Evolutionary conservation across 371 early-diverging fungal genomes (phyloP).

Genomic region (Apophysomyces ossiformis): DNA sequence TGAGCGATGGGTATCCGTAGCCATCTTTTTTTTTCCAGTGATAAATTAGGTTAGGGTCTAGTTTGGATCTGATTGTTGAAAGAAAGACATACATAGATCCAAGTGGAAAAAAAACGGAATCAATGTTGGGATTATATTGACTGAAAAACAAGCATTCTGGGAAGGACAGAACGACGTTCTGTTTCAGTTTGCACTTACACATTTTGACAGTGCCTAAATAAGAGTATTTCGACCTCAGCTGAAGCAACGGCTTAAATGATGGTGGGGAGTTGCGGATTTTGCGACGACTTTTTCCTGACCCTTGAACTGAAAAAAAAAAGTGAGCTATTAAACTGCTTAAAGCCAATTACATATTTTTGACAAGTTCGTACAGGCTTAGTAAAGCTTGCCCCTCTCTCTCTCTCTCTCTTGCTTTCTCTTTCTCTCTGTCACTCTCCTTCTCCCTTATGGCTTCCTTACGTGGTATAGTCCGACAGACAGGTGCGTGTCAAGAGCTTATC

Average conservation of each 20-base stretch:
- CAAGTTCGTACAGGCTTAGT: neutral
- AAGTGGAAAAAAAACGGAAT: no score
- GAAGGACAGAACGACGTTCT: no score
- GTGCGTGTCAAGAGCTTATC: neutral
- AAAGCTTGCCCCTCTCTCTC: neutral
- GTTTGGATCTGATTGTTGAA: no score
- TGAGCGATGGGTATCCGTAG: no score
- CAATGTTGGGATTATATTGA: no score
- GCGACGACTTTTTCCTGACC: neutral
- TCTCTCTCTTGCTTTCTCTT: neutral
- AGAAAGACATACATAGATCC: no score
- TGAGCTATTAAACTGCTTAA: neutral
- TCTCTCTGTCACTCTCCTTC: neutral
- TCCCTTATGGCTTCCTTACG: neutral
- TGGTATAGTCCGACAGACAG: conserved; percentile 1
- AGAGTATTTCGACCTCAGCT: neutral
- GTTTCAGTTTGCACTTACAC: no score
- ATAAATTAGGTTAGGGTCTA: no score
- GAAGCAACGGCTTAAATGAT: neutral
- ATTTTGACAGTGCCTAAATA: no score
- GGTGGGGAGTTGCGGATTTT: conserved; percentile 2
- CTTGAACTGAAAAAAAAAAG: neutral
- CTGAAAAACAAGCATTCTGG: no score
- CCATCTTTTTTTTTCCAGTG: no score
- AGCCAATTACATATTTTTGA: neutral